Conservation (phyloP, 257 asterid species). For the Fraxinus pennsylvanica region DNA sequence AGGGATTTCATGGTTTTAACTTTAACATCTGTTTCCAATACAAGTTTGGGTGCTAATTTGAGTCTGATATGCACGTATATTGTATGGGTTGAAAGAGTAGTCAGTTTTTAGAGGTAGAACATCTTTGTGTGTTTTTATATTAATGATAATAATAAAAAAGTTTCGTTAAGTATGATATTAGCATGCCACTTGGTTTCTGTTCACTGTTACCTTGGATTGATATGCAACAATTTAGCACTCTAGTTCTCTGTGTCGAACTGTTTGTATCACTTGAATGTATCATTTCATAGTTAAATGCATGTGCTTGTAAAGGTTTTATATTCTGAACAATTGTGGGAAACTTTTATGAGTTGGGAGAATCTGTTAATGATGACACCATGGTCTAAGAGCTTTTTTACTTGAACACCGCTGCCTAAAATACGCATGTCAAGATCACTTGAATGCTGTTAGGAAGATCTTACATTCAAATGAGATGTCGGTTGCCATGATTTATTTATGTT, state of each 20-base stretch:
- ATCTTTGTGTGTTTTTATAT: slow-evolving; percentile 12
- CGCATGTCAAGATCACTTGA: slow-evolving; percentile 59
- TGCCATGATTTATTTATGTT: slow-evolving; percentile 88
- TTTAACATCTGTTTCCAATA: background rate
- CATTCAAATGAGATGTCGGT: slow-evolving; percentile 73
- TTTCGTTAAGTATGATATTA: slow-evolving; percentile 12
- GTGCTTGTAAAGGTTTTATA: slow-evolving; percentile 28
- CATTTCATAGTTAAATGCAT: slow-evolving; percentile 15
- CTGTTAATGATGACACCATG: slow-evolving; percentile 33
- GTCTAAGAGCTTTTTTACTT: slow-evolving; percentile 40
- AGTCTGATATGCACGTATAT: slow-evolving; percentile 5
- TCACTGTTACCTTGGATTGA: slow-evolving; percentile 12
- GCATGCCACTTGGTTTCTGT: slow-evolving; percentile 11
- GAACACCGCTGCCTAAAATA: slow-evolving; percentile 42
- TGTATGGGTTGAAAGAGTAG: background rate
- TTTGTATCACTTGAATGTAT: slow-evolving; percentile 6
- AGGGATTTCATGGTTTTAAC: background rate
- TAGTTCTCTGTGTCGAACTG: background rate
- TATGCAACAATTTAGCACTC: slow-evolving; percentile 21
- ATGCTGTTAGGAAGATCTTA: slow-evolving; percentile 71
- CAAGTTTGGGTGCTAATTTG: slow-evolving; percentile 10
- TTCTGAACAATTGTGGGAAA: slow-evolving; percentile 28
- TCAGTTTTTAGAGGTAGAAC: background rate
- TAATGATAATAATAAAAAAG: background rate
- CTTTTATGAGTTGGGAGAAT: slow-evolving; percentile 38